Base-by-base conservation (phyloP, 768 basidiomycete genomes). In the Trametes cingulata region DNA sequence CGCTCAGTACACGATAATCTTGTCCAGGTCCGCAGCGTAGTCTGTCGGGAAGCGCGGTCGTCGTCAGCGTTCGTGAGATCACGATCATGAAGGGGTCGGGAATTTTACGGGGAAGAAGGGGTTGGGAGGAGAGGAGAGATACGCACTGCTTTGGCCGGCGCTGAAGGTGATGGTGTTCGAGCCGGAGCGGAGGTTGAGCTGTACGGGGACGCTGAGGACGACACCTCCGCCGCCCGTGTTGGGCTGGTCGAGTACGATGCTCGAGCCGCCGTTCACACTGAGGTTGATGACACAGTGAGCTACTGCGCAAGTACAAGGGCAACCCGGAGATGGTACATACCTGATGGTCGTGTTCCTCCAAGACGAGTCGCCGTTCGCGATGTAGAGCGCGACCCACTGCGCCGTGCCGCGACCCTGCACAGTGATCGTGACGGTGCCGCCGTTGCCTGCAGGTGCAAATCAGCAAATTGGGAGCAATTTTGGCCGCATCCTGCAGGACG, bases 321-420 rank as follows among this genome's bases (percentile, higher is more conserved):
- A n/a, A n/a, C n/a, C n/a, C n/a, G n/a, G n/a, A n/a, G n/a, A n/a
- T n/a, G n/a, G n/a, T 2, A 47, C 14, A 12, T 22, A 82, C 83
- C 82, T 85, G 59, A 86, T 74, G 3, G 85, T 86, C 8, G 80
- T 82, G 66, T 80, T 85, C 55, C 85, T 74, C 81, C 82, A 87
- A 1, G 76, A 72, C 0, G 81, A 82, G 61, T 86, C 85, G 29
- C 81, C 83, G 65, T 86, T 86, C 6, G 84, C 82, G 67, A 79
- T 84, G 68, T 85, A 84, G 25, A 85, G 69, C 7, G 83, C 74
- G n/a, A 86, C 78, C 85, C 85, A 86, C 65, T 86, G 85, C 4
- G 74, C 73, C 10, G 67, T 66, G 6, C 84, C 85, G 41, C 73
- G 79, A 12, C 85, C 83, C 65, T 83, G 79, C 12, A 86, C 78